Base-by-base conservation (phyloP, 2,329 filamentous ascomycete genomes). In the Cercospora sojina region DNA sequence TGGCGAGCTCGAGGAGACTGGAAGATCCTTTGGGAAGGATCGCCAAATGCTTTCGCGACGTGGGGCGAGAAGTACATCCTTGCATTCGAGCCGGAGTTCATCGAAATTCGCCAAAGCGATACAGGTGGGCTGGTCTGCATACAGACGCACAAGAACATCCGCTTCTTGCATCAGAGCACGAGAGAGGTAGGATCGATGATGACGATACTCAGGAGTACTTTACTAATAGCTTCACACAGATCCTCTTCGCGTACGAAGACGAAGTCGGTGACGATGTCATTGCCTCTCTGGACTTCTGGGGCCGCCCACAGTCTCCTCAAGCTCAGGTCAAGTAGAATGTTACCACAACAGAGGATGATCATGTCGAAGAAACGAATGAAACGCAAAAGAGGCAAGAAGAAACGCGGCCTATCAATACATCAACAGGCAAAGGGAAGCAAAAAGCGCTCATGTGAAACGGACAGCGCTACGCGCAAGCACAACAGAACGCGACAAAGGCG, bases 11-110 rank as follows among this genome's bases (percentile, higher is more conserved):
- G 93, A 74, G 93, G 93, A 5, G 95, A 99, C 79, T 99, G 95
- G 95, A 90, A 91, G 74, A 97, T 99, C 76, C 91, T 94, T 70
- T 99, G 95, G 95, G 95, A 99, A 82, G 95, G 95, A 64, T 91
- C 88, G 53, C 95, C 95, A 47, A 90, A 92, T 74, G 90, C 89
- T 65, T 99, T 99, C 79, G 95, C 95, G 1, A 88, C 98, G 63
- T 97, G 93, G 72, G 96, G 96, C 75, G 95, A 95, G 57, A 79
- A 78, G 71, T 99, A 96, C 85, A 97, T 99, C 70, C 83, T 99
- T 74, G 95, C 94, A 0, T 99, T 99, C 78, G 95, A 99, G 81
- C 89, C 93, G 41, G 97, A 95, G 76, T 99, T 99, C 76, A 96
- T 99, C 73, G 95, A 99, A 81, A 91, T 99, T 74, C 87, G 95